Base-by-base conservation (phyloP, 345 rosid species). In the Salix udensis region DNA sequence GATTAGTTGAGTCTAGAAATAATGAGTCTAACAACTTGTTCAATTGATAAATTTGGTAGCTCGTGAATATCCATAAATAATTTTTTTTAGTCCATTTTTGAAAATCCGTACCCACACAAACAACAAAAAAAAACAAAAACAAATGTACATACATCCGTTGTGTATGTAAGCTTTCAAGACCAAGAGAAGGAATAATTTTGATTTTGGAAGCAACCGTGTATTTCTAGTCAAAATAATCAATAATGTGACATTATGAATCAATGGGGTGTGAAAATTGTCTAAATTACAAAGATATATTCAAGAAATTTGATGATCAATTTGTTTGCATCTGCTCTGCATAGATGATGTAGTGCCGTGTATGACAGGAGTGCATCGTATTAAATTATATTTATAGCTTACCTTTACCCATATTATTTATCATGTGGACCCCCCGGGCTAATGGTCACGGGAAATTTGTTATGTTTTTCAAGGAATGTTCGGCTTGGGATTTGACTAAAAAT, bases 321-420 rank as follows among this genome's bases (percentile, higher is more conserved):
- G 8, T 4, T 16, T 6, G n/a, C 21, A 50, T 50, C 19, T 16
- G 21, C 19, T 1, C 19, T 15, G 21, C 19, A 5, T 15, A 4
- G 31, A 66, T 16, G 62, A 62, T 62, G 36, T 14, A 70, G 23
- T 70, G 74, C 74, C 60, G 73, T 76, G 31, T 19, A 11, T 42
- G 67, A 18, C 53, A 15, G 19, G 1, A 16, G 53, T 4, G 2
- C 53, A 48, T 48, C 2, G 1, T 40, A 9, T 40, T 40, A 15
- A 48, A 48, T 48, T 15, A 15, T 48, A 15, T 4, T 48, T 1
- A 15, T 48, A 48, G 21, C 16, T 15, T 15, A 48, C 53, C 19
- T 15, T 14, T 40, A 10, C 44, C 44, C 44, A 40, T 40, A 40
- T 16, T 18, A 18, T 52, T 16, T 18, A 50, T 50, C 1, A 4